Conservation (phyloP, 164 flowering plant species). For the Magnolia kwangsiensis region DNA sequence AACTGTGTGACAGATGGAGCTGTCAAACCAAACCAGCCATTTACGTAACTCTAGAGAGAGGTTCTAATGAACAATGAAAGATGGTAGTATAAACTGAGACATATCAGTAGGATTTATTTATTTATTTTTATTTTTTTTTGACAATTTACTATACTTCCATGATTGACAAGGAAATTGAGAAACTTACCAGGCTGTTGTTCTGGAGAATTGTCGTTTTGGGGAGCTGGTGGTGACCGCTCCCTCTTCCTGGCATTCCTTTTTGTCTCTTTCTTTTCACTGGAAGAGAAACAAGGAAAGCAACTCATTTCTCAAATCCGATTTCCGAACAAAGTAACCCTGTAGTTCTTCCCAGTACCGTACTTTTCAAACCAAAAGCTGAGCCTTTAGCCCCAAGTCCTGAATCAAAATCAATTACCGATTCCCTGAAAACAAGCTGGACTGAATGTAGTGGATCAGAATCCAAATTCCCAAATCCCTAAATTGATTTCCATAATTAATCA, state of each 20-base stretch:
- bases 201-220: background rate
- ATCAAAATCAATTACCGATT: background rate
- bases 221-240: background rate
- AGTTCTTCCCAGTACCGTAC: background rate
- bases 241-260: background rate
- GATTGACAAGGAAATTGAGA: background rate
- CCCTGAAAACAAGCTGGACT: background rate
- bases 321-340: background rate
- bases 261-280: conserved; percentile 2
- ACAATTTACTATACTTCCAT: too few species aligned
- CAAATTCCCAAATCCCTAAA: background rate
- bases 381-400: background rate
- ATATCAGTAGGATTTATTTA: too few species aligned
- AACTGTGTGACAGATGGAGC: too few species aligned
- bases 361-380: background rate
- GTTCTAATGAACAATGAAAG: too few species aligned
- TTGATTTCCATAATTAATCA: background rate
- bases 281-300: conserved; percentile 16
- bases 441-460: background rate
- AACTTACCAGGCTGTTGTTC: background rate
- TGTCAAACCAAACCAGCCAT: too few species aligned
- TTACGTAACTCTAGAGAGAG: too few species aligned
- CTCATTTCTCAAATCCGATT: conserved; percentile 8
- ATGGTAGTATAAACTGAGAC: too few species aligned
- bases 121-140: too few species aligned